These are phyloP conservation scores for Bacidia gigantensis DNA, from an alignment of 495 filamentous ascomycete species.

Conservation along the genomic window DNA sequence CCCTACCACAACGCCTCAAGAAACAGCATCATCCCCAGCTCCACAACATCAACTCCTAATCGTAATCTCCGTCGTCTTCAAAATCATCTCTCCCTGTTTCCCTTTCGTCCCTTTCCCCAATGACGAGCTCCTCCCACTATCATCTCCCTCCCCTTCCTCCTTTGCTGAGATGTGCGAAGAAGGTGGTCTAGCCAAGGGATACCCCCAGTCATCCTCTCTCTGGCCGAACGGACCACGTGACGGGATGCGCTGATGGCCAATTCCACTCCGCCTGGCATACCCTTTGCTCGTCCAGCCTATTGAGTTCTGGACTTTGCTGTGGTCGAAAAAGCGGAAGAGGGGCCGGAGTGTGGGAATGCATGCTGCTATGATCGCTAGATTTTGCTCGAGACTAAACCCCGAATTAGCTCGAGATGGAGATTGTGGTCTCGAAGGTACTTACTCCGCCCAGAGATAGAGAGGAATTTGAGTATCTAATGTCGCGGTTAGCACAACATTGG, in stretches of 20 bases:
- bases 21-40: too few relatives aligned
- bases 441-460: background rate
- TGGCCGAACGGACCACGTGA: background rate
- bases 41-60: background rate
- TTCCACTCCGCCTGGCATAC: background rate
- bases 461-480: conserved; percentile 1
- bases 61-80: background rate
- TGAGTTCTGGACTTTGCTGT: background rate
- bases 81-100: background rate
- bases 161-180: background rate
- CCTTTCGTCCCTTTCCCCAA: too few relatives aligned
- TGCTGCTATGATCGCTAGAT: conserved; percentile 1
- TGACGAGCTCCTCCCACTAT: background rate
- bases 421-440: too few relatives aligned
- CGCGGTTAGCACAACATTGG: background rate
- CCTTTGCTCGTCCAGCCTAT: background rate
- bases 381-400: conserved; percentile 6
- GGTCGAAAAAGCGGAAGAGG: conserved; percentile 4
- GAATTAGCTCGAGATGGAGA: background rate
- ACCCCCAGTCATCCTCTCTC: background rate
- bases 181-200: background rate
- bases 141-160: background rate
- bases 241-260: background rate
- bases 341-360: conserved; percentile 6
- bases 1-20: too few relatives aligned